phyloP scores from a whole-genome alignment of 2,329 filamentous ascomycete species.

The Gyromitra esculenta region DNA sequence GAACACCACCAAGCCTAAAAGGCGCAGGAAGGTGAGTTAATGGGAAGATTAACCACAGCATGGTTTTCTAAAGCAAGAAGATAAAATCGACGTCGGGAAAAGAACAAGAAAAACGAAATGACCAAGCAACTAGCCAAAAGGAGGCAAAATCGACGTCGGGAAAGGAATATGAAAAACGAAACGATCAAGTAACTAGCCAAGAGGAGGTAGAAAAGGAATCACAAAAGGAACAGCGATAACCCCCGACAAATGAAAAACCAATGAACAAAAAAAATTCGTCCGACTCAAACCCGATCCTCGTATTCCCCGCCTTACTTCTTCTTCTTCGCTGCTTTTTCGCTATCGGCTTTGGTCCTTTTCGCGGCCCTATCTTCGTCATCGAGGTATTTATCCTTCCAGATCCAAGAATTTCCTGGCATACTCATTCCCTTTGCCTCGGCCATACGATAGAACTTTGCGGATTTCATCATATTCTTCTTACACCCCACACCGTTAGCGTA shows the following conservation, averaged over 20 bases:
- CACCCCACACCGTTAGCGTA: slow-evolving; percentile 93
- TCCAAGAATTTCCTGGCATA: slow-evolving; percentile 99
- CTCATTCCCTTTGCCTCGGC: slow-evolving; percentile 93
- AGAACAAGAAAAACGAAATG: neutral
- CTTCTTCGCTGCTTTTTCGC: slow-evolving; percentile 34
- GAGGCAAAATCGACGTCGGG: neutral
- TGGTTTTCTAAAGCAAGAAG: slow-evolving; percentile 28
- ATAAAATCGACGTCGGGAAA: slow-evolving; percentile 18
- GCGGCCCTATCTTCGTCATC: slow-evolving; percentile 66
- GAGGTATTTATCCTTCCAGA: slow-evolving; percentile 94
- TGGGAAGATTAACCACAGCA: slow-evolving; percentile 51
- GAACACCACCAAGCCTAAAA: slow-evolving; percentile 41
- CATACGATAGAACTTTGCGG: slow-evolving; percentile 86
- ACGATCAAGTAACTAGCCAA: slow-evolving; percentile 36
- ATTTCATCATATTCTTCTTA: slow-evolving; percentile 96
- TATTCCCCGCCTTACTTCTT: slow-evolving; percentile 14
- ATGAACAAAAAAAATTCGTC: slow-evolving; percentile 46
- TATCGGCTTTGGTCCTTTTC: slow-evolving; percentile 50
- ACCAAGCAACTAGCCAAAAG: too few species aligned
- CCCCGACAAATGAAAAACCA: slow-evolving; percentile 28
- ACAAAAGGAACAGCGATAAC: slow-evolving; percentile 52
- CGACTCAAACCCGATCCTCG: slow-evolving; percentile 13
- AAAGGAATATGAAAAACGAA: slow-evolving; percentile 20
- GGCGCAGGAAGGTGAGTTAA: slow-evolving; percentile 48
- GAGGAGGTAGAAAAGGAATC: slow-evolving; percentile 16